These are phyloP conservation scores for Candida sanyaensis DNA, from an alignment of 1,139 yeast species.

Conservation along the genomic window DNA sequence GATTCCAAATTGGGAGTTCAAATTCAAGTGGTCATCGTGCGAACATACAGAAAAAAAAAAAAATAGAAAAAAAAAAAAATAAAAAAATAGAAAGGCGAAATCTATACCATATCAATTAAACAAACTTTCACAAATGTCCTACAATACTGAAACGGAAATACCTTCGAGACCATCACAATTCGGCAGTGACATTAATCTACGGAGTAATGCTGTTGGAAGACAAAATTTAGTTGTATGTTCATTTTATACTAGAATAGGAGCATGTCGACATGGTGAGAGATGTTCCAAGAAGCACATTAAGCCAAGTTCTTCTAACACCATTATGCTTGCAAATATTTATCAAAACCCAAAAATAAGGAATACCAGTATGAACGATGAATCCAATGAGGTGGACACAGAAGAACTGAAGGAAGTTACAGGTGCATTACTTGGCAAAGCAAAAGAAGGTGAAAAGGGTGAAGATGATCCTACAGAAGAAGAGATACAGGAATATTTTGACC, in stretches of 20 bases:
- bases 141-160: neutral
- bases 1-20: too few species aligned
- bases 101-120: too few species aligned
- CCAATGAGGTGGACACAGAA: neutral
- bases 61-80: too few species aligned
- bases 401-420: neutral
- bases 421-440: slow-evolving; percentile 18
- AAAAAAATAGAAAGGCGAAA: too few species aligned
- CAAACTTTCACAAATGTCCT: too few species aligned
- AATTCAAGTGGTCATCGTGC: too few species aligned
- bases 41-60: too few species aligned
- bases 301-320: slow-evolving; percentile 69
- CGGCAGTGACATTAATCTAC: neutral
- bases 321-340: slow-evolving; percentile 69
- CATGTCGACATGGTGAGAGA: slow-evolving; percentile 90
- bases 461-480: slow-evolving; percentile 32
- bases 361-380: neutral
- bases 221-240: slow-evolving; percentile 25
- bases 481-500: slow-evolving; percentile 56
- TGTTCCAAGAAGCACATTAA: slow-evolving; percentile 77
- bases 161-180: neutral
- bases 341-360: slow-evolving; percentile 56
- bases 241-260: slow-evolving; percentile 84
- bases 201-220: neutral
- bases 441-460: slow-evolving; percentile 19